Evolutionary conservation across 1,139 yeast genomes (phyloP), one percentile per base, ranked within the genome.

Genomic region (Sugiyamaella xylanicola): DNA sequence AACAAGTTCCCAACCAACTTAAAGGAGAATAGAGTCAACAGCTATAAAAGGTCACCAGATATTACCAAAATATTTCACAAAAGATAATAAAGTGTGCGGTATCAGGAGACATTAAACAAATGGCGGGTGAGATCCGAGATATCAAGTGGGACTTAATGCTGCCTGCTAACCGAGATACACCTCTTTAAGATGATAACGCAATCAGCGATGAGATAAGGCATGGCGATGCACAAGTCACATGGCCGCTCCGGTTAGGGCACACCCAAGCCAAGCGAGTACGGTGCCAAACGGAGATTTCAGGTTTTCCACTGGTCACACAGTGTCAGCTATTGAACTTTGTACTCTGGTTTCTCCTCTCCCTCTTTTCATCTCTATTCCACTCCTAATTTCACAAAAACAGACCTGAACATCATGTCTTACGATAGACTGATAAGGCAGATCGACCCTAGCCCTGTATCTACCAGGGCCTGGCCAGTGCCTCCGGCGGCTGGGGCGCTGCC

Each of bases 191-290:
- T 49, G 53, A 49, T 40, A 49, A 49, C 47, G 45, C 53, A 40
- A 29, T 41, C 41, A 36, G 45, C 43, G 50, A 46, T 46, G 50
- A 36, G 50, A 46, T 46, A 46, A 46, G 43, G 50, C 41, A 46
- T 27, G n/a, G 35, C 9, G 36, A 5, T 19, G 53, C 46, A 40
- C 16, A 35, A n/a, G 53, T 49, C 53, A 40, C 53, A 41, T 42
- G 46, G 29, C 37, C 15, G 11, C 32, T 25, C 32, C 11, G 32
- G n/a, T n/a, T n/a, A n/a, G n/a, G n/a, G n/a, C n/a, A n/a, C n/a
- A n/a, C n/a, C n/a, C n/a, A n/a, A n/a, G n/a, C n/a, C n/a, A n/a
- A n/a, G n/a, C n/a, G n/a, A n/a, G n/a, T n/a, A n/a, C n/a, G n/a
- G n/a, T n/a, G n/a, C n/a, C n/a, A n/a, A n/a, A n/a, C n/a, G n/a